Conservation (phyloP, 805 yeast genomes). For the Saturnispora quitensis region DNA sequence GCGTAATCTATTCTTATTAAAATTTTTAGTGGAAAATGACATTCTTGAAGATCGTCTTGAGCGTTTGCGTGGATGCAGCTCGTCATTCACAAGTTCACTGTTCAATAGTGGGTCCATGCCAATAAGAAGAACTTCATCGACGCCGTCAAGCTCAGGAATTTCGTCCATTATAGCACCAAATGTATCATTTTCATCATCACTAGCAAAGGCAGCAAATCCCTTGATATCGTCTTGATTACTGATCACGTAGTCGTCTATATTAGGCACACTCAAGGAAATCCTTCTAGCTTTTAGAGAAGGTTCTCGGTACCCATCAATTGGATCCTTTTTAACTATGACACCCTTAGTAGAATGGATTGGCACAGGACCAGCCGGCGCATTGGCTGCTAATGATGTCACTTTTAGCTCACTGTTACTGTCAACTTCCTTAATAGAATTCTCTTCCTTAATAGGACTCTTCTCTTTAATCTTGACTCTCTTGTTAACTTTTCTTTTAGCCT, state of each 20-base stretch:
- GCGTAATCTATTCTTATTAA: conserved; percentile 31
- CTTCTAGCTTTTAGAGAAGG: background rate
- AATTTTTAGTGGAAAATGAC: background rate
- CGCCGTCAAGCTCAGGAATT: background rate
- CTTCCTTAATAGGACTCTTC: background rate
- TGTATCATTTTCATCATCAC: conserved; percentile 3
- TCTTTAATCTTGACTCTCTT: conserved; percentile 1
- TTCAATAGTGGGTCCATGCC: conserved; percentile 7
- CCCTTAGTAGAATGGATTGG: background rate
- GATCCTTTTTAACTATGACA: background rate
- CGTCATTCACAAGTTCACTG: background rate
- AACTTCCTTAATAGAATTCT: background rate
- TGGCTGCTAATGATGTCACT: background rate
- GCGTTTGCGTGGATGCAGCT: background rate
- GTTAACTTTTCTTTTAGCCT: background rate
- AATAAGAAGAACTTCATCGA: conserved; percentile 10
- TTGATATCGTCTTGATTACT: conserved; percentile 5
- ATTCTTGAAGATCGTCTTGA: background rate
- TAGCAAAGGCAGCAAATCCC: conserved; percentile 7
- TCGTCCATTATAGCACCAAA: background rate
- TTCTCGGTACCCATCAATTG: background rate
- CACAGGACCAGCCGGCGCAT: conserved; percentile 1
- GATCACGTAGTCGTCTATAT: conserved; percentile 5
- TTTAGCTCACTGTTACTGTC: background rate
- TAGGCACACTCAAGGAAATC: background rate